Percentiles rank a stretch among this genome's conserved stretches.
These are phyloP conservation scores for Staphylotrichum longicolle DNA, from an alignment of 495 filamentous ascomycete species.

Conservation along the genomic window DNA sequence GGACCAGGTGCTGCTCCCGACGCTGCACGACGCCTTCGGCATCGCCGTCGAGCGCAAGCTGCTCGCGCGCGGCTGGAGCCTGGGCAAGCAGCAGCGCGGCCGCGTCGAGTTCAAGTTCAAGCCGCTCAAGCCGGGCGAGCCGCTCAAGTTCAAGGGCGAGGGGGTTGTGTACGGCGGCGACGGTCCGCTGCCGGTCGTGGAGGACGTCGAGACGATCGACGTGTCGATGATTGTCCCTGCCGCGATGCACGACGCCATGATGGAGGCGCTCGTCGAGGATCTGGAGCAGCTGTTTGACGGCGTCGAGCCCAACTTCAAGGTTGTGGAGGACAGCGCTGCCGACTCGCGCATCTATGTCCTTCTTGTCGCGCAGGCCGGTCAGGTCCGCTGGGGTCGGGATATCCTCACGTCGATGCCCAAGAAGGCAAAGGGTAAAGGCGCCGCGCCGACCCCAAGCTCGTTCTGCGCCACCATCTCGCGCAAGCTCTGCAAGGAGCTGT, in stretches of 20 bases:
- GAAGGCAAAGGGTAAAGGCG: conserved; percentile 30
- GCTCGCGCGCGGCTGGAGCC: conserved; percentile 64
- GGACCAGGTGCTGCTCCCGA: conserved; percentile 69
- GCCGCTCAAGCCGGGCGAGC: conserved; percentile 46
- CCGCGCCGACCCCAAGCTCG: conserved; percentile 17
- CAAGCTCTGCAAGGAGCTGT: conserved; percentile 57
- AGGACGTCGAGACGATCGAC: conserved; percentile 54
- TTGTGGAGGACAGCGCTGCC: conserved; percentile 58
- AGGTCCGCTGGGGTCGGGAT: conserved; percentile 64
- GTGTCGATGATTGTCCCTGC: conserved; percentile 56
- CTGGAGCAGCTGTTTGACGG: conserved; percentile 41
- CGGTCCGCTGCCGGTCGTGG: background rate
- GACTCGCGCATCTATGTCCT: conserved; percentile 66
- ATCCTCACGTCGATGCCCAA: conserved; percentile 55
- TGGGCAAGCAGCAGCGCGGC: conserved; percentile 56
- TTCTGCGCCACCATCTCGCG: conserved; percentile 42
- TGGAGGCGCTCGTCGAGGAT: conserved; percentile 37
- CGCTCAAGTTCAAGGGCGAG: conserved; percentile 47
- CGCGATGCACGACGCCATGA: conserved; percentile 42
- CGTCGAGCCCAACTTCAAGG: conserved; percentile 49
- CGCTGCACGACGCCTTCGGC: conserved; percentile 62
- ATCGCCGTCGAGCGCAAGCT: conserved; percentile 55
- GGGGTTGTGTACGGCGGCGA: conserved; percentile 2
- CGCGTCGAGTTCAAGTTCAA: conserved; percentile 57
- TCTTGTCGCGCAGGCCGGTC: conserved; percentile 65